These are phyloP conservation scores for Fusarium palustre DNA, from an alignment of 2,329 filamentous ascomycete genomes.

Conservation along the genomic window DNA sequence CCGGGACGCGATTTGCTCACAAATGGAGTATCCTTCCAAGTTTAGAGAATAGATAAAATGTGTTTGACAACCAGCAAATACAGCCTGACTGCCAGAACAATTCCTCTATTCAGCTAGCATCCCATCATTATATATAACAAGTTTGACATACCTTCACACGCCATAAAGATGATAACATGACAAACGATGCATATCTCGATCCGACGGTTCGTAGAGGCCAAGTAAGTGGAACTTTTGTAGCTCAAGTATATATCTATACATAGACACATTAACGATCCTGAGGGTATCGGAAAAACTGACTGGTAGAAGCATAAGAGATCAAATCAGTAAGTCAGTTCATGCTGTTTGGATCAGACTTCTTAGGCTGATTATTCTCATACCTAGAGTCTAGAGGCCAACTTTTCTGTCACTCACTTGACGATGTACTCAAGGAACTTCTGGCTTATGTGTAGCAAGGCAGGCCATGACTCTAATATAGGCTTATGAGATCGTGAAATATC, in stretches of 20 bases:
- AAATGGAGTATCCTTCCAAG: slow-evolving; percentile 1
- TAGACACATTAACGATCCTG: neutral
- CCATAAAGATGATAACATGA: neutral
- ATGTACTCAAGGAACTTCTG: neutral
- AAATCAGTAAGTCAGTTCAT: no score
- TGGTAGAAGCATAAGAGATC: no score
- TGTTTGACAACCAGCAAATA: neutral
- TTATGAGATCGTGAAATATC: neutral
- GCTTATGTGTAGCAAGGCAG: neutral
- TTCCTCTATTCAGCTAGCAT: neutral
- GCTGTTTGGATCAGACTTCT: no score
- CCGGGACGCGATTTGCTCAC: slow-evolving; percentile 21
- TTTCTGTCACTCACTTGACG: no score
- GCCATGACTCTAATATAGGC: neutral
- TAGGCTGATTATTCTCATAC: no score
- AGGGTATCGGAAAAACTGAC: no score
- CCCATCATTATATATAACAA: accelerated
- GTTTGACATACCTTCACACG: neutral
- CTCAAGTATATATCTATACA: neutral
- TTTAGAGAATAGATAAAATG: neutral
- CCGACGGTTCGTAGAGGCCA: neutral
- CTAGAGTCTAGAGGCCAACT: no score
- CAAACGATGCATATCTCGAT: neutral
- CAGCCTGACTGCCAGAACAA: neutral
- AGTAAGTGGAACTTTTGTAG: neutral